Percentiles rank a stretch among this genome's conserved stretches.
Evolutionary conservation across 2,329 filamentous ascomycete species (phyloP).

Genomic region (Ascochyta rabiei): DNA sequence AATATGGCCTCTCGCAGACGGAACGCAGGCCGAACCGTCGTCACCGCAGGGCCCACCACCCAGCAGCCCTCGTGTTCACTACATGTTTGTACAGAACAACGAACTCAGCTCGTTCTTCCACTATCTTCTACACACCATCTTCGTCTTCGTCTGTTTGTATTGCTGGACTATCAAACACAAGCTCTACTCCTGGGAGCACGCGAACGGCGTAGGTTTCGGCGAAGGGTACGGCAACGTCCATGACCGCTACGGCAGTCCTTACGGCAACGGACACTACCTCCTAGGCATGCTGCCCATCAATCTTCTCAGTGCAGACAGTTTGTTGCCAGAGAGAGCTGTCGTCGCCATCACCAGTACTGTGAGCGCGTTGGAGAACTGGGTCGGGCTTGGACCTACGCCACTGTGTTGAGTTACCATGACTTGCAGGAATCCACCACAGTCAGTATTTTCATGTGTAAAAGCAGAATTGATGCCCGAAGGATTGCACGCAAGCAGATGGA

Average conservation of each 20-base stretch:
- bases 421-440: too few relatives aligned
- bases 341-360: neutral
- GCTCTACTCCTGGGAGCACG: constrained; percentile 1
- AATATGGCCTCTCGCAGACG: neutral
- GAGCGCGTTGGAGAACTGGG: neutral
- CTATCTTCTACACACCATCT: neutral
- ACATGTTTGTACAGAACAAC: neutral
- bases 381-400: neutral
- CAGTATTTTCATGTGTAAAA: too few relatives aligned
- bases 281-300: neutral
- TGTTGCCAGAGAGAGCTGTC: neutral
- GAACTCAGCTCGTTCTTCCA: neutral
- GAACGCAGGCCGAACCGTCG: too few relatives aligned
- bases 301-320: neutral
- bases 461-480: neutral
- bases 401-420: neutral
- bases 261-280: neutral
- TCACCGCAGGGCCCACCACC: neutral
- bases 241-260: neutral
- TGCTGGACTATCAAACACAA: neutral
- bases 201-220: constrained; percentile 3
- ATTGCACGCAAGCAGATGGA: neutral
- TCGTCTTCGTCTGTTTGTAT: neutral
- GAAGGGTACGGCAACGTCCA: neutral
- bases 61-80: neutral